These are phyloP conservation scores for Melampsora larici-populina DNA, from an alignment of 1,284 basidiomycete species.

Conservation along the genomic window DNA sequence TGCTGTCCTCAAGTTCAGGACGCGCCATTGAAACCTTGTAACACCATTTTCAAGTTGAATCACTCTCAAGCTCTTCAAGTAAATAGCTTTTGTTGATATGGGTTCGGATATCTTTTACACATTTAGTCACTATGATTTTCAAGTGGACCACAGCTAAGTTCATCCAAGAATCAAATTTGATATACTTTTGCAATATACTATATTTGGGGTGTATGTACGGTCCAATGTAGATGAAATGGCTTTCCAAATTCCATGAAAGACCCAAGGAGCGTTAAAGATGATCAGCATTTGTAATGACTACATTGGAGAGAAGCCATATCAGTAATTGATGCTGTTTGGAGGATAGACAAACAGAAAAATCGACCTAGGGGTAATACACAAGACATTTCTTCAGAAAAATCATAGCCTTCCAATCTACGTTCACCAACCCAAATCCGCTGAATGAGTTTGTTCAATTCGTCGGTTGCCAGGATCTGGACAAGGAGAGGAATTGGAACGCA, in stretches of 20 bases:
- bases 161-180: too few relatives aligned
- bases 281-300: conserved; percentile 13
- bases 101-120: conserved; percentile 46
- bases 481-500: background rate
- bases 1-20: background rate
- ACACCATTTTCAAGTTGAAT: too few relatives aligned
- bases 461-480: background rate
- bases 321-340: background rate
- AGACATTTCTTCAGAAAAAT: conserved; percentile 29
- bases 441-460: background rate
- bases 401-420: conserved; percentile 39
- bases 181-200: too few relatives aligned
- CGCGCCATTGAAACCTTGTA: background rate
- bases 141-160: conserved; percentile 31
- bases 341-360: background rate
- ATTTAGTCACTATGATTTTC: conserved; percentile 44
- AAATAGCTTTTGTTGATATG: background rate
- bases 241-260: too few relatives aligned
- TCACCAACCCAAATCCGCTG: conserved; percentile 38
- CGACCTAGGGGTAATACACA: conserved; percentile 35
- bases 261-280: conserved; percentile 41
- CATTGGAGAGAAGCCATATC: background rate
- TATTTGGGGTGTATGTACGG: background rate
- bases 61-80: background rate
- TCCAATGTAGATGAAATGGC: conserved; percentile 29